Conservation (phyloP, 2,329 filamentous ascomycete species). For the Hymenoscyphus linearis region DNA sequence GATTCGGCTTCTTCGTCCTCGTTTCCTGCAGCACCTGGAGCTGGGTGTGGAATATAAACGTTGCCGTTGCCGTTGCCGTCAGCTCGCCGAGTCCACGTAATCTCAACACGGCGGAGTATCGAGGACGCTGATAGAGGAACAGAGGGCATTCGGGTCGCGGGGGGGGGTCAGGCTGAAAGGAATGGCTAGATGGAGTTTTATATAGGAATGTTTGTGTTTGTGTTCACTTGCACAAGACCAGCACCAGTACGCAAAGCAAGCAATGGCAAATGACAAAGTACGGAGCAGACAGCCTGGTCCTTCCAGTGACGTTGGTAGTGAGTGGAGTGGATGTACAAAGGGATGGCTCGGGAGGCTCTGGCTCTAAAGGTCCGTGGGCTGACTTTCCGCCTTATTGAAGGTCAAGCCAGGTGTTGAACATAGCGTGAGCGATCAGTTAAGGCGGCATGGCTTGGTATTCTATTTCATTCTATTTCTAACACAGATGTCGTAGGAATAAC, state of each 20-base stretch:
- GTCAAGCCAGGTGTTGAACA: too few species aligned
- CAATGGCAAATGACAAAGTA: background rate
- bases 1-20: slow-evolving; percentile 25
- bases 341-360: background rate
- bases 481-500: too few species aligned
- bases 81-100: slow-evolving; percentile 12
- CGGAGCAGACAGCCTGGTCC: background rate
- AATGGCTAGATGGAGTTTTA: background rate
- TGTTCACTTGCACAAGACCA: background rate
- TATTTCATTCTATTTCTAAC: too few species aligned
- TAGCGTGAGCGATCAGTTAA: too few species aligned
- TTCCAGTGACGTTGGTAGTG: background rate
- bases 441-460: too few species aligned
- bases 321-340: background rate
- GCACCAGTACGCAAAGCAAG: too few species aligned
- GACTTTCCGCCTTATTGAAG: too few species aligned
- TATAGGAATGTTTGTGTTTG: background rate
- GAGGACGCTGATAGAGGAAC: slow-evolving; percentile 2
- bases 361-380: too few species aligned
- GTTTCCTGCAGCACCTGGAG: slow-evolving; percentile 25
- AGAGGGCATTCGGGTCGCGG: slow-evolving; percentile 3
- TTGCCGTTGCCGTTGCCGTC: slow-evolving; percentile 15
- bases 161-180: background rate
- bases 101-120: background rate
- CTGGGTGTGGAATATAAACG: slow-evolving; percentile 28